Evolutionary conservation across 768 basidiomycete genomes (phyloP), one percentile per base, ranked within the genome.

Genomic region (Rhizopogon sp.): DNA sequence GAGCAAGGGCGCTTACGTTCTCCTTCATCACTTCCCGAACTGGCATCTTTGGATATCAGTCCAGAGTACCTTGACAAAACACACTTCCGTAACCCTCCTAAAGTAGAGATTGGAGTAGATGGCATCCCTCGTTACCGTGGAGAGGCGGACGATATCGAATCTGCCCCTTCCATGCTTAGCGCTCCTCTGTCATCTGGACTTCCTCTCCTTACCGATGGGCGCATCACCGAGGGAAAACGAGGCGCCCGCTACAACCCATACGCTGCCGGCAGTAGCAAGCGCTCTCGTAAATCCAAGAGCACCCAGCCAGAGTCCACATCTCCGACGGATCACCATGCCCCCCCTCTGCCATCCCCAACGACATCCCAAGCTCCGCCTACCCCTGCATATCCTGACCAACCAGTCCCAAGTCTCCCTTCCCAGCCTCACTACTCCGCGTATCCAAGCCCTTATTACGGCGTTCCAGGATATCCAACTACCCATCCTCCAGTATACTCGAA

Each of bases 71-170:
- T 98, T 52, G 87, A 93, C 65, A 90, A 90, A 64, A 89, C 88
- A 0, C 90, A 94, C 64, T 98, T 98, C 61, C 83, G 95, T 37
- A 86, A 90, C 63, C 91, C 93, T 3, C 93, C 93, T 33, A 84
- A 90, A 70, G 87, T 94, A 46, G 92, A 95, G 62, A 74, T 90
- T 25, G 93, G 89, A 43, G 76, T 82, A 5, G 93, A 96, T 67
- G 94, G 94, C 49, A 64, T 88, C 14, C 84, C 85, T 29, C 79
- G 88, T 35, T 97, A 95, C 68, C 80, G 87, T 43, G 90, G 90
- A 43, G 90, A 91, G 64, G 87, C 88, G 25, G 89, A 91, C 66
- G 90, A 91, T 50, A 70, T 79, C 28, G 82, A 83, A 42, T 60
- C 70, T 0, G 73, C 79, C 6, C 72, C 76, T 0, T 65, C 69